phyloP scores from a whole-genome alignment of 352 stramenopile species.

The Phytophthora pini region DNA sequence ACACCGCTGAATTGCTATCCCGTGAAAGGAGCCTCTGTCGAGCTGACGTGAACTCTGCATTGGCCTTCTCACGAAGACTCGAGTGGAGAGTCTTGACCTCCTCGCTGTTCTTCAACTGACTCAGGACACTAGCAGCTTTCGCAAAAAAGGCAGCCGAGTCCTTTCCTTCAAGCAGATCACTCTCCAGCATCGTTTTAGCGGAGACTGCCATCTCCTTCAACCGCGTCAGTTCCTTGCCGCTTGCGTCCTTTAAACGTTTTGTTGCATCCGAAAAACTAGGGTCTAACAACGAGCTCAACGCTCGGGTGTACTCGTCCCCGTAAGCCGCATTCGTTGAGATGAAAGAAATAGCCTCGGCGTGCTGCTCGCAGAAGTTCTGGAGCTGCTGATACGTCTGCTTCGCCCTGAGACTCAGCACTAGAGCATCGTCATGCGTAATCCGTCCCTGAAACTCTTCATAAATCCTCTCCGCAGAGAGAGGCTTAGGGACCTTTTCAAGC shows the following conservation, averaged over 20 bases:
- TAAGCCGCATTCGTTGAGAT: slow-evolving; percentile 77
- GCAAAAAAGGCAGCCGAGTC: slow-evolving; percentile 71
- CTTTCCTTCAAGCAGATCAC: slow-evolving; percentile 67
- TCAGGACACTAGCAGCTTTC: slow-evolving; percentile 62
- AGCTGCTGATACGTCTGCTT: slow-evolving; percentile 61
- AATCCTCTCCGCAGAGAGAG: slow-evolving; percentile 69
- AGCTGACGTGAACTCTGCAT: slow-evolving; percentile 45
- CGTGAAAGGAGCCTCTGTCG: slow-evolving; percentile 24
- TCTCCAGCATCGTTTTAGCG: slow-evolving; percentile 69
- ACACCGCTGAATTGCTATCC: slow-evolving; percentile 8
- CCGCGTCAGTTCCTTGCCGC: slow-evolving; percentile 58
- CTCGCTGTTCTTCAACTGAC: slow-evolving; percentile 64
- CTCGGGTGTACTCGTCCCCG: slow-evolving; percentile 68
- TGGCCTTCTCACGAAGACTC: slow-evolving; percentile 53
- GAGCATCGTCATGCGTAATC: slow-evolving; percentile 66
- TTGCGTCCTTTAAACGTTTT: slow-evolving; percentile 52
- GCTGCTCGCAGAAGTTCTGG: slow-evolving; percentile 72
- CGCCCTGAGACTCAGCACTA: slow-evolving; percentile 54
- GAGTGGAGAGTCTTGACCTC: slow-evolving; percentile 63
- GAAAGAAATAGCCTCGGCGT: slow-evolving; percentile 77
- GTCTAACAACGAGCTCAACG: slow-evolving; percentile 65
- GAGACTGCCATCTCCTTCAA: slow-evolving; percentile 58
- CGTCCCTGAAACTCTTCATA: slow-evolving; percentile 71
- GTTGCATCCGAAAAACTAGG: slow-evolving; percentile 69
- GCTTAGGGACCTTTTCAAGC: slow-evolving; percentile 70